Conservation (phyloP, 305 asterid genomes). For the Fraxinus floribunda region DNA sequence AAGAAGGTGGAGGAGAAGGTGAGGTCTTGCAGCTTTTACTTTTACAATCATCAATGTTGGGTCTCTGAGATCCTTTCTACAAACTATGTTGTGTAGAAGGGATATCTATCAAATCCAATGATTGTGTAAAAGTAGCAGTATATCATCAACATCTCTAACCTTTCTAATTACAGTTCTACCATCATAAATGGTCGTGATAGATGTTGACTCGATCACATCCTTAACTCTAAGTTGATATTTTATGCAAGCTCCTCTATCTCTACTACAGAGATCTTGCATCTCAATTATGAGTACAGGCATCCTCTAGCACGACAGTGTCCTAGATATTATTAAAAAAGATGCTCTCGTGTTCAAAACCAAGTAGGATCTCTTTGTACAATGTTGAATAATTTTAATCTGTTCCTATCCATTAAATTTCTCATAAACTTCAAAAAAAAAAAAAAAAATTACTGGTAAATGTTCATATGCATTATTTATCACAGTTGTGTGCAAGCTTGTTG, state of each 20-base stretch:
- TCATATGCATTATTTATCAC: not conserved
- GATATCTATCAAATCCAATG: not conserved
- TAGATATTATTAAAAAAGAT: not conserved
- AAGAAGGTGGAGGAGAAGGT: constrained; percentile 83
- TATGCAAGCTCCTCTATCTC: not conserved
- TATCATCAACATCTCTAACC: not conserved
- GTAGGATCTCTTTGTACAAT: not conserved
- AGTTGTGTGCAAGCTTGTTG: not conserved
- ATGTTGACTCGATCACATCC: not conserved
- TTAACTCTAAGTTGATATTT: not conserved
- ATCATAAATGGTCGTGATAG: not conserved
- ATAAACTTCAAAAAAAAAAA: not conserved
- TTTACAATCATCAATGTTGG: not conserved
- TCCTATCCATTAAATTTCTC: not conserved
- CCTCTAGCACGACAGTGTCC: not conserved
- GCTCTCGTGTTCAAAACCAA: not conserved
- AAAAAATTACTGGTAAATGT: not conserved
- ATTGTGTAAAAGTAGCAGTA: not conserved
- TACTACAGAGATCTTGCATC: not conserved
- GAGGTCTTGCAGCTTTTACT: constrained; percentile 26
- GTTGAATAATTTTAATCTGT: not conserved
- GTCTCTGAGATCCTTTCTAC: not conserved
- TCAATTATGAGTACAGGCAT: not conserved
- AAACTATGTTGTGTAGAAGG: not conserved
- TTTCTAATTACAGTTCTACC: not conserved